Evolutionary conservation across 1,284 basidiomycete species (phyloP).

Genomic region (Leccinum pallidistipes): DNA sequence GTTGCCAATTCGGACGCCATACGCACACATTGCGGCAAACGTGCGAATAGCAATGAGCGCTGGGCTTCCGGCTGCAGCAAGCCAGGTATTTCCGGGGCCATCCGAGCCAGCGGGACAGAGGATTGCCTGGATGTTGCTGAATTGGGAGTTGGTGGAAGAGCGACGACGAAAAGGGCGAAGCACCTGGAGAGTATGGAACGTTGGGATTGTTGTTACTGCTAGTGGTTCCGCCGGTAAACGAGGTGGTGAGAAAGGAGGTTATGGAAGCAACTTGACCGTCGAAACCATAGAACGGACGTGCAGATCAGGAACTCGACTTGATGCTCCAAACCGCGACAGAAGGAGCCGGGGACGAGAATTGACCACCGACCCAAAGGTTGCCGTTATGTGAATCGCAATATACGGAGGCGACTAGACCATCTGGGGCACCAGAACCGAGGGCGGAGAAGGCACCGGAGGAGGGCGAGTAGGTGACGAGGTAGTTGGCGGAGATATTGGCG

Average conservation of each 20-base stretch:
- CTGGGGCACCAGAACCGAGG: slow-evolving; percentile 59
- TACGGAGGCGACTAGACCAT: slow-evolving; percentile 75
- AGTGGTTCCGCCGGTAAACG: slow-evolving; percentile 60
- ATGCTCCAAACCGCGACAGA: slow-evolving; percentile 83
- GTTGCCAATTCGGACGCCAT: slow-evolving; percentile 88
- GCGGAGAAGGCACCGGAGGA: slow-evolving; percentile 59
- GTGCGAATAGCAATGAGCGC: slow-evolving; percentile 77
- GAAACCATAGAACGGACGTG: slow-evolving; percentile 82
- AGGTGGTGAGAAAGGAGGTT: slow-evolving; percentile 71
- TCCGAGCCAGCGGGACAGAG: slow-evolving; percentile 84
- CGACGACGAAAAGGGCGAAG: slow-evolving; percentile 86
- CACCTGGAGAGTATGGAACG: slow-evolving; percentile 72
- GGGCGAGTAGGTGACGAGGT: slow-evolving; percentile 74
- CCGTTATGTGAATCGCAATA: slow-evolving; percentile 76
- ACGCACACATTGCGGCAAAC: slow-evolving; percentile 69
- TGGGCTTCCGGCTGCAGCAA: slow-evolving; percentile 69
- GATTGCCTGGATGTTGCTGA: slow-evolving; percentile 70
- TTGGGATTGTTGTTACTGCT: slow-evolving; percentile 72
- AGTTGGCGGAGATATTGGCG: slow-evolving; percentile 52
- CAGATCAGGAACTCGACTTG: slow-evolving; percentile 65
- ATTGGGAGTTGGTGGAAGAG: slow-evolving; percentile 66
- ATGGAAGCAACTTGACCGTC: slow-evolving; percentile 75
- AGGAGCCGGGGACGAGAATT: slow-evolving; percentile 69
- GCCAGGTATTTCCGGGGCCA: slow-evolving; percentile 83
- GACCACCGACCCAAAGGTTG: slow-evolving; percentile 86